Percentiles rank a stretch among this genome's conserved stretches.
These are phyloP conservation scores for Fraxinus angustifolia DNA, from an alignment of 305 asterid species.

Conservation along the genomic window DNA sequence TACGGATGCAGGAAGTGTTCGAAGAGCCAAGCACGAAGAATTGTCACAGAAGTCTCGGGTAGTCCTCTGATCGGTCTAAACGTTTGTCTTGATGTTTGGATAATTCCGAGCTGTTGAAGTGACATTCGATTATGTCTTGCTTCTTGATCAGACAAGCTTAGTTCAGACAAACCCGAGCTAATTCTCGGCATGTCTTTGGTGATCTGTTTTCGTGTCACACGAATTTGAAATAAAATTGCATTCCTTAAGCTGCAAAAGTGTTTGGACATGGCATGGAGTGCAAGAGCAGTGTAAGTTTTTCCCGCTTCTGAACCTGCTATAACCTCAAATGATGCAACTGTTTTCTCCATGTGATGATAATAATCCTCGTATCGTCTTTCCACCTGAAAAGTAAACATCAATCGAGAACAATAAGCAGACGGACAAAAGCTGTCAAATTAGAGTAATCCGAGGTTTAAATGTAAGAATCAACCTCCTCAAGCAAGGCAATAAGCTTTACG, in stretches of 20 bases:
- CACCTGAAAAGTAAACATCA: slow-evolving; percentile 38
- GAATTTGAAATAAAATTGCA: slow-evolving; percentile 58
- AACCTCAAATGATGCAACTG: slow-evolving; percentile 62
- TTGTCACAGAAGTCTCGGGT: slow-evolving; percentile 73
- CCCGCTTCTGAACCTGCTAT: slow-evolving; percentile 73
- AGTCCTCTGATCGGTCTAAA: slow-evolving; percentile 87
- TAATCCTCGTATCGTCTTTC: slow-evolving; percentile 81
- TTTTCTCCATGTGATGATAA: slow-evolving; percentile 55
- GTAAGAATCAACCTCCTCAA: slow-evolving; percentile 53
- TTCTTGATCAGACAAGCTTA: slow-evolving; percentile 57
- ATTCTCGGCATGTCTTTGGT: slow-evolving; percentile 53
- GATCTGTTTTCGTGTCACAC: slow-evolving; percentile 38
- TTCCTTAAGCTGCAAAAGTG: slow-evolving; percentile 68
- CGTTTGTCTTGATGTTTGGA: slow-evolving; percentile 58
- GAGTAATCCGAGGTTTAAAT: neutral
- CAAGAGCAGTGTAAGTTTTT: slow-evolving; percentile 72
- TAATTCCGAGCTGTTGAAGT: slow-evolving; percentile 57
- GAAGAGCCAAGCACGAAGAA: slow-evolving; percentile 94
- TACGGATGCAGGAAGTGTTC: slow-evolving; percentile 96
- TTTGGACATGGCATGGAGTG: slow-evolving; percentile 85
- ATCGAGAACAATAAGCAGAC: neutral
- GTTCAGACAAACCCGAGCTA: slow-evolving; percentile 56
- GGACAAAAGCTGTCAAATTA: neutral
- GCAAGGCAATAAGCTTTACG: slow-evolving; percentile 60
- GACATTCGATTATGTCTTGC: slow-evolving; percentile 32